Base-by-base conservation (phyloP, 208 protist genomes). In the Wallacemonas sp. region DNA sequence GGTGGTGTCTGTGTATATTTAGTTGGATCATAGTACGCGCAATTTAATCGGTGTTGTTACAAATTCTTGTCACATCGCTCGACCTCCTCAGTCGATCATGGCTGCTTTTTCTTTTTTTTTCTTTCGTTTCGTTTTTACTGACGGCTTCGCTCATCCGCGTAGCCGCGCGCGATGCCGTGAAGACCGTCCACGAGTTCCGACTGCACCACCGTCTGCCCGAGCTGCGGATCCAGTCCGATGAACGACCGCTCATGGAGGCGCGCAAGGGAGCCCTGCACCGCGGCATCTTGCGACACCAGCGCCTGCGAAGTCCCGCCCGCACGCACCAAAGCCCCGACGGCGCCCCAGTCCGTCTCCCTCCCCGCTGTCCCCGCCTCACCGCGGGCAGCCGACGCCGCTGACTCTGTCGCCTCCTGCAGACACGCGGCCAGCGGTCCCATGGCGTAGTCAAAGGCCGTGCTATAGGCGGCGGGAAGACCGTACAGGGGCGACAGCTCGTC, bases 121-220 rank as follows among this genome's bases (percentile, higher is more conserved):
- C 29, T 61, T 42, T 44, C 26, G 12, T 42, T 5, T 11, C 50
- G 1, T 54, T 50, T 22, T 64, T 25, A 46, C 52, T 74, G 64
- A 14, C 50, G 29, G 38, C 38, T 44, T 22, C 74, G 66, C 65
- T 92, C 87, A 11, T 76, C 70, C 28, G 77, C 72, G 65, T 97
- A 97, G 12, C 86, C 88, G 18, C 79, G 68, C 0, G 92, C 92
- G 52, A 97, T 94, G 39, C 92, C 92, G 62, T 89, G 78, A 10
- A 78, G 78, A 25, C 92, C 92, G 18, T 92, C 65, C 48, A 79
- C 31, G 4, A 95, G 65, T 41, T 71, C 72, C n/a, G 29, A 45
- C 75, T 97, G 92, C 59, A 97, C 75, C 1, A 77, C 77, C 3
- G 89, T 95, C 72, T 93, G 74, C 3, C 87, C 89, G 14, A 84